Base-by-base conservation (phyloP, 139 green algal genomes). In the Chlorella sorokiniana region DNA sequence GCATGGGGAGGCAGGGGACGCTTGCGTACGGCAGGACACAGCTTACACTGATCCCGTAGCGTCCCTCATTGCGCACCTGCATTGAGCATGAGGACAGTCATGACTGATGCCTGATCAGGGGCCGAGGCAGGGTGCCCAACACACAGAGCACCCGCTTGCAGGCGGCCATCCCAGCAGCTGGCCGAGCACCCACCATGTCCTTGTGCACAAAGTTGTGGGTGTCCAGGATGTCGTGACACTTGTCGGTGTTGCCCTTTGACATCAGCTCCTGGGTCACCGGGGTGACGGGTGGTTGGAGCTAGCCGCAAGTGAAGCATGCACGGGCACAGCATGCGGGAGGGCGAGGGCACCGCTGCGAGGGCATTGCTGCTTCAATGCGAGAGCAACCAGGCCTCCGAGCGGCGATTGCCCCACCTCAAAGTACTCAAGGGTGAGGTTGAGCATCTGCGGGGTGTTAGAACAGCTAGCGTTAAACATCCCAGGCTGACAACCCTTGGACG, bases 41-140 rank as follows among this genome's bases (percentile, higher is more conserved):
- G 25, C 52, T 69, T 41, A 79, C 73, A 35, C n/a, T 20, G 54
- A 79, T 79, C 37, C 73, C 73, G 37, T 40, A 69, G 52, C 73
- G 51, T 37, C 73, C 73, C 54, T 79, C 73, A 40, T 81, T 71
- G 29, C 75, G 75, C 56, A 81, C 73, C 73, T 79, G 73, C 73
- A 25, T n/a, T 20, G 22, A 18, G 29, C 3, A 33, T 25, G 7
- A 61, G 52, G 5, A 4, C 18, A 29, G 18, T 37, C 27, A 29
- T 10, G 59, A 8, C 27, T 29, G 35, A 4, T 10, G 59, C 10
- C 18, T 25, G 4, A 70, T 70, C 63, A 70, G 4, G 33, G 16
- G 35, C 9, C 18, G 8, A 3, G 11, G 31, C 35, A 45, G 63
- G n/a, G n/a, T n/a, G n/a, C n/a, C n/a, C n/a, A n/a, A n/a, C n/a